A percentile compares a stretch with the other conserved stretches of the same genome.
Evolutionary conservation across 257 asterid genomes (phyloP).

Genomic region (Cordia subcordata): DNA sequence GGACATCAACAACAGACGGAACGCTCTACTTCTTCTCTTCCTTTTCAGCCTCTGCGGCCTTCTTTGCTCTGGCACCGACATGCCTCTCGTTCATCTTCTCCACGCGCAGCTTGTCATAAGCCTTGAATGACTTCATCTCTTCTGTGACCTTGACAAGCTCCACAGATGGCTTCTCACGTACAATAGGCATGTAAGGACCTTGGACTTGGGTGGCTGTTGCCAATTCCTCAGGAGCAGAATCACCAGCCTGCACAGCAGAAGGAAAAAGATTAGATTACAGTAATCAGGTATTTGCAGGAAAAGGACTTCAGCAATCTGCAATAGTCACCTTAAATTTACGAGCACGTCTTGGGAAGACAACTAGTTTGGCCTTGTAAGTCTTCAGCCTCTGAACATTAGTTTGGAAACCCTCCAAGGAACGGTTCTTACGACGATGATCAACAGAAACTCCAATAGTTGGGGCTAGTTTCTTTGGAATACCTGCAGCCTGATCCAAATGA

Average conservation of each 20-base stretch:
- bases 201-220: slow-evolving; percentile 65
- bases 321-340: slow-evolving; percentile 45
- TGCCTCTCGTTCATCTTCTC: slow-evolving; percentile 56
- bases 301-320: not conserved
- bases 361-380: slow-evolving; percentile 77
- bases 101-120: slow-evolving; percentile 54
- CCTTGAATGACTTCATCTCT: slow-evolving; percentile 57
- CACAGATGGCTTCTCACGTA: slow-evolving; percentile 44
- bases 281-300: not conserved
- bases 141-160: slow-evolving; percentile 58
- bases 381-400: slow-evolving; percentile 66
- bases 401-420: slow-evolving; percentile 69
- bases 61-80: slow-evolving; percentile 56
- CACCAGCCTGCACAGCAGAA: slow-evolving; percentile 38
- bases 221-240: slow-evolving; percentile 59
- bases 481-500: slow-evolving; percentile 51
- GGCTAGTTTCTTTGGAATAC: slow-evolving; percentile 62
- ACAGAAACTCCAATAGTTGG: slow-evolving; percentile 72
- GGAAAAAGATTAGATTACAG: not conserved
- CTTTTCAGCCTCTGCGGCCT: slow-evolving; percentile 69
- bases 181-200: slow-evolving; percentile 49
- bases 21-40: slow-evolving; percentile 51
- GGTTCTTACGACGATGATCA: slow-evolving; percentile 61
- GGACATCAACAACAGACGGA: too few species aligned
- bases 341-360: slow-evolving; percentile 66